Conservation (phyloP, 2,329 filamentous ascomycete species). For the Colletotrichum australisinense region DNA sequence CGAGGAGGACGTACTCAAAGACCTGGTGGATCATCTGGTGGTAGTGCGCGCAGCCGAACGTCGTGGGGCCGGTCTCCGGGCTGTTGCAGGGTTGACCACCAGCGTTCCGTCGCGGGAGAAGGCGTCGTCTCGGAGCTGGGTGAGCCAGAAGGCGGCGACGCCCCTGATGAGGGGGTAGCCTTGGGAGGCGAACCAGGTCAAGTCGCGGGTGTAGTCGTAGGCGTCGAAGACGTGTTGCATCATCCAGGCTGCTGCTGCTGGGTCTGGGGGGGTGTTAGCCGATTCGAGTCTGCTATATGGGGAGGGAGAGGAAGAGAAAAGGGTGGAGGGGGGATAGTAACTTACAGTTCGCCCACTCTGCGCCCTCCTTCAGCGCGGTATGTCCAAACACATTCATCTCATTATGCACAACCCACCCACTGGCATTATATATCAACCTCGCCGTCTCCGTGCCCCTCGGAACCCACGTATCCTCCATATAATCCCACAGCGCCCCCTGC, state of each 20-base stretch:
- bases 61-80: conserved; percentile 66
- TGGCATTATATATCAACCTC: conserved; percentile 61
- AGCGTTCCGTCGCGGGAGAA: conserved; percentile 63
- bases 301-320: background rate
- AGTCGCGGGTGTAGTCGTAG: conserved; percentile 63
- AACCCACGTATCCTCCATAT: conserved; percentile 64
- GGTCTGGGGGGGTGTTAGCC: conserved; percentile 48
- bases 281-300: background rate
- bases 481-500: conserved; percentile 60
- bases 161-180: conserved; percentile 67
- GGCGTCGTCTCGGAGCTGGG: conserved; percentile 60
- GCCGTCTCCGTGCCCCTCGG: conserved; percentile 66
- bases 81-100: conserved; percentile 68
- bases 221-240: conserved; percentile 70
- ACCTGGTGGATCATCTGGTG: conserved; percentile 62
- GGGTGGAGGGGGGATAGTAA: background rate
- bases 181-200: conserved; percentile 55
- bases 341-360: conserved; percentile 47
- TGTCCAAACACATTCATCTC: conserved; percentile 71
- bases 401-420: conserved; percentile 67
- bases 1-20: conserved; percentile 50
- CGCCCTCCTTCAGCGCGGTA: conserved; percentile 52
- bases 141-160: conserved; percentile 66
- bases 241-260: conserved; percentile 66
- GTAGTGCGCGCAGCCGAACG: conserved; percentile 65